Percentiles rank a stretch among this genome's conserved stretches.
phyloP scores from a whole-genome alignment of 305 asterid species.

The Fraxinus floribunda region DNA sequence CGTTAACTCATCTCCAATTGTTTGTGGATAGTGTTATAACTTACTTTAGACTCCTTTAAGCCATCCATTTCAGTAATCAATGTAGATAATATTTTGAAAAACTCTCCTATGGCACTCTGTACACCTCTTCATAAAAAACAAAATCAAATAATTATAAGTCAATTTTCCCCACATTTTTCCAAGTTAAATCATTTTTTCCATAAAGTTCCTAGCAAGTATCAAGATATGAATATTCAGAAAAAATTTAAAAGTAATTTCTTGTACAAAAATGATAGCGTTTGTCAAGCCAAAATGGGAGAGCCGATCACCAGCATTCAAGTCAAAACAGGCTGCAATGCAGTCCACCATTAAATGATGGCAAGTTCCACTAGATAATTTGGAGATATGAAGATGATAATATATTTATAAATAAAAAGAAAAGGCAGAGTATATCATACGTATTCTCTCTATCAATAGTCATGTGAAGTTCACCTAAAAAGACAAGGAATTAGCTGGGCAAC shows the following conservation, averaged over 20 bases:
- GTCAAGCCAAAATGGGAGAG: not conserved
- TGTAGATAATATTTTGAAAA: no score
- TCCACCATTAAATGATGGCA: not conserved
- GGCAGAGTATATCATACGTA: not conserved
- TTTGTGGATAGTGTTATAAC: no score
- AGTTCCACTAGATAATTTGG: not conserved
- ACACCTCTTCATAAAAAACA: slow-evolving; percentile 15
- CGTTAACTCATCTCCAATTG: no score
- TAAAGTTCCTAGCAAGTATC: not conserved
- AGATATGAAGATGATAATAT: not conserved
- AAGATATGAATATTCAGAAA: slow-evolving; percentile 14
- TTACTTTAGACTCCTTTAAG: no score
- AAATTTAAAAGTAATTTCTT: not conserved
- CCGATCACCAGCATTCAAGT: not conserved
- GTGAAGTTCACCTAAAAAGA: not conserved
- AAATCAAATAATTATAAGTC: not conserved
- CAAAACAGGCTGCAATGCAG: not conserved
- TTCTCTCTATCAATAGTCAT: not conserved
- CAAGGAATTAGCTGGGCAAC: not conserved
- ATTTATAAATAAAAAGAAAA: not conserved
- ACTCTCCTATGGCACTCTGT: slow-evolving; percentile 11
- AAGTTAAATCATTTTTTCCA: not conserved
- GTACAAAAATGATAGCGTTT: not conserved
- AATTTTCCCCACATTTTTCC: slow-evolving; percentile 1
- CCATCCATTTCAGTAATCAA: no score